A percentile compares a stretch with the other conserved stretches of the same genome.
Evolutionary conservation across 129 eudicot species (phyloP).

Genomic region (Silybum marianum): DNA sequence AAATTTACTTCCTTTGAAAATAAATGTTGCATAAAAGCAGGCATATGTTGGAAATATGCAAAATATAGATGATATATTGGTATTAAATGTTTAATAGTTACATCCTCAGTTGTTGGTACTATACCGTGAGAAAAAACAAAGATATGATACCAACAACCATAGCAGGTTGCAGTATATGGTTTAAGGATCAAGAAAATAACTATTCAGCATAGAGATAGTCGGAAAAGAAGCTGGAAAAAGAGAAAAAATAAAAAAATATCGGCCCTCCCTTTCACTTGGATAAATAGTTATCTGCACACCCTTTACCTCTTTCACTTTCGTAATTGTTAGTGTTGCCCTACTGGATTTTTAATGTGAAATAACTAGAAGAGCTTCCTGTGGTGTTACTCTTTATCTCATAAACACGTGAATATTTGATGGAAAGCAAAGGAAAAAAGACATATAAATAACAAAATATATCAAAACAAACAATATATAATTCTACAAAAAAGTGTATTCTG

Average conservation of each 20-base stretch:
- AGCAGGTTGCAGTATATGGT: neutral
- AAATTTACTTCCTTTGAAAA: neutral
- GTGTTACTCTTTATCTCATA: constrained; percentile 1
- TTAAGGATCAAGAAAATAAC: neutral
- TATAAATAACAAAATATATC: neutral
- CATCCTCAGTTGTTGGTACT: neutral
- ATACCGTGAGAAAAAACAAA: neutral
- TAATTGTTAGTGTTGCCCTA: neutral
- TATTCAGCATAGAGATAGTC: neutral
- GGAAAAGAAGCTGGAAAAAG: neutral
- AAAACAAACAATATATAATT: constrained; percentile 4
- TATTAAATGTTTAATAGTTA: neutral
- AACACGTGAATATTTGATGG: neutral
- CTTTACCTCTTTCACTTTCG: neutral
- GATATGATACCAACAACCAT: neutral
- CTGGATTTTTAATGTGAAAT: neutral
- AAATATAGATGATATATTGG: neutral
- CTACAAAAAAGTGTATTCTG: neutral
- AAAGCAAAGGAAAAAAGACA: neutral
- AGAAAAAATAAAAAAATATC: too few species aligned
- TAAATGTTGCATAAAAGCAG: neutral
- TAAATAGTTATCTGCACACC: neutral
- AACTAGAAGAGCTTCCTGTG: neutral
- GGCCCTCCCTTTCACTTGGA: neutral
- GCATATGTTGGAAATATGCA: neutral